A percentile compares a stretch with the other conserved stretches of the same genome.
phyloP scores from a whole-genome alignment of 1,139 yeast genomes.

The Taphrina communis region DNA sequence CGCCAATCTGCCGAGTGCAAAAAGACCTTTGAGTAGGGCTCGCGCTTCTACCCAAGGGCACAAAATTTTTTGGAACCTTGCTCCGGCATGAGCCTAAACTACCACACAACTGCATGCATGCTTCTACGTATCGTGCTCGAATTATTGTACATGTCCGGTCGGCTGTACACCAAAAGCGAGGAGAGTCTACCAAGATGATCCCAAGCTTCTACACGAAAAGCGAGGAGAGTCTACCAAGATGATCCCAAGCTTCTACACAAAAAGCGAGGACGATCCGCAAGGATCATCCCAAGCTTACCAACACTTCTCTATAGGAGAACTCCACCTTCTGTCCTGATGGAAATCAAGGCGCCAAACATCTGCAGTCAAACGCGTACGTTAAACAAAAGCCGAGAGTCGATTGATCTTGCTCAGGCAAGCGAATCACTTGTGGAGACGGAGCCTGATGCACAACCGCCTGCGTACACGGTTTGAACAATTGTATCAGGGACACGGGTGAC shows the following conservation, averaged over 20 bases:
- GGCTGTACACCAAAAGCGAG: too few relatives aligned
- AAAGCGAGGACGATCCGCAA: background rate
- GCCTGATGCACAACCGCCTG: background rate
- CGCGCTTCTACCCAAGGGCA: background rate
- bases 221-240: background rate
- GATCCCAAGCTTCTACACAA: background rate
- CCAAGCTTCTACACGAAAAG: background rate
- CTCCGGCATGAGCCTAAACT: constrained; percentile 14
- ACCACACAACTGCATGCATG: too few relatives aligned
- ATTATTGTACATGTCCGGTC: too few relatives aligned
- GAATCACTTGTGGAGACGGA: background rate
- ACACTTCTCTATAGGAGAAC: too few relatives aligned
- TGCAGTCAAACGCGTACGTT: background rate
- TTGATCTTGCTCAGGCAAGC: too few relatives aligned
- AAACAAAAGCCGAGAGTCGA: background rate
- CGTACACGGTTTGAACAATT: background rate
- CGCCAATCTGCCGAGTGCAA: constrained; percentile 3
- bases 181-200: background rate
- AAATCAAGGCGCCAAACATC: too few relatives aligned
- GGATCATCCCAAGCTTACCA: background rate
- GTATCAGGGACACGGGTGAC: background rate
- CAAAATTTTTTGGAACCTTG: constrained; percentile 11
- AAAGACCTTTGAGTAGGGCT: background rate
- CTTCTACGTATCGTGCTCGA: too few relatives aligned
- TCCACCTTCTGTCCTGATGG: too few relatives aligned